phyloP scores from a whole-genome alignment of 306 rosid genomes.

The Geum urbanum region DNA sequence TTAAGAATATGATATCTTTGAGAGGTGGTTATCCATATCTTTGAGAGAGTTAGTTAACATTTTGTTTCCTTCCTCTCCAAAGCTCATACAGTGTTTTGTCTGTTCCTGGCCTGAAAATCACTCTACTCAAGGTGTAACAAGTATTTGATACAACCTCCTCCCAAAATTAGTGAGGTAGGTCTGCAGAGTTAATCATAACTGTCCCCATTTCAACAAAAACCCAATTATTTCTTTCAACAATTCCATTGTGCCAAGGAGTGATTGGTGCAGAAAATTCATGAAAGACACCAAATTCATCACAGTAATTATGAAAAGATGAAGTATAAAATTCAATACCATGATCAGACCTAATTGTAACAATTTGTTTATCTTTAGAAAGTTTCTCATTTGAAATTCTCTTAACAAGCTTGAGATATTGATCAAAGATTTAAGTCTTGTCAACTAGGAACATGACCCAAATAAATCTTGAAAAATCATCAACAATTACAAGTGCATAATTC shows the following conservation, averaged over 20 bases:
- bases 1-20: no score
- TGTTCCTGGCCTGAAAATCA: neutral
- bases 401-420: neutral
- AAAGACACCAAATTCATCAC: neutral
- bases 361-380: no score
- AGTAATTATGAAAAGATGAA: neutral
- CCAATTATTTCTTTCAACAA: conserved; percentile 9
- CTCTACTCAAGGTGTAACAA: neutral
- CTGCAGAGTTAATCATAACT: neutral
- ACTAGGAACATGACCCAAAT: no score
- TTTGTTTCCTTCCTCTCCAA: neutral
- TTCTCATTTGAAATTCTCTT: no score
- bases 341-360: no score
- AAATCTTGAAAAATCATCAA: no score
- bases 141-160: neutral
- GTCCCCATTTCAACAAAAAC: neutral
- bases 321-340: neutral
- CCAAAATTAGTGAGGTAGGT: neutral
- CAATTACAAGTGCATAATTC: no score
- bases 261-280: neutral
- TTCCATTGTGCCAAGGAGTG: neutral
- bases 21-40: no score
- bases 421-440: neutral
- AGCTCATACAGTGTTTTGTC: neutral
- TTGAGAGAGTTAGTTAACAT: neutral